phyloP scores from a whole-genome alignment of 1,284 basidiomycete species.

The Microbotryum saponariae region DNA sequence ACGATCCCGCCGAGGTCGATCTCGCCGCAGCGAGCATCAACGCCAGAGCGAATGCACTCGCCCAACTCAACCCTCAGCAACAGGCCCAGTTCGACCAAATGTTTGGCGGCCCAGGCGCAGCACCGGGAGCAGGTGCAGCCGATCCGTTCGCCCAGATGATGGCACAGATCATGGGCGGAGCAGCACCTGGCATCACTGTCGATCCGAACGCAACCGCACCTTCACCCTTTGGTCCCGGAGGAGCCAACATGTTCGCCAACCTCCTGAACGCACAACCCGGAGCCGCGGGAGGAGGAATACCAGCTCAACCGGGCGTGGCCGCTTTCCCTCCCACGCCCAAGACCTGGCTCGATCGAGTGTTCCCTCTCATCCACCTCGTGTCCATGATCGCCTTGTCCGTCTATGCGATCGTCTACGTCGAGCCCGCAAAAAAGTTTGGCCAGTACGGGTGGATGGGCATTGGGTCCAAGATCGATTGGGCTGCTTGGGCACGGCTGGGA shows the following conservation, averaged over 20 bases:
- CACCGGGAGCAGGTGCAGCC: background rate
- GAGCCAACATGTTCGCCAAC: background rate
- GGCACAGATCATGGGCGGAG: conserved; percentile 27
- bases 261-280: background rate
- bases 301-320: conserved; percentile 2
- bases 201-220: background rate
- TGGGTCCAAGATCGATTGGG: conserved; percentile 28
- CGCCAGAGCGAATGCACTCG: background rate
- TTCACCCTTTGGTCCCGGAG: background rate
- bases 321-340: conserved; percentile 30
- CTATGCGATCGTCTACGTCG: conserved; percentile 32
- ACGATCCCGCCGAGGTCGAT: conserved; percentile 36
- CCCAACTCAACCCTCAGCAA: conserved; percentile 2
- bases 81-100: background rate
- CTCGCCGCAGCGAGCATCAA: conserved; percentile 16
- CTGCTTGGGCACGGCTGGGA: conserved; percentile 28
- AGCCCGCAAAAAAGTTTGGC: conserved; percentile 24
- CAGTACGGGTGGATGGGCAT: conserved; percentile 20
- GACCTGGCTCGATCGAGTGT: conserved; percentile 32
- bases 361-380: conserved; percentile 34
- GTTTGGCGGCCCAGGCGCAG: background rate
- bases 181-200: background rate
- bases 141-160: conserved; percentile 33
- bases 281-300: conserved; percentile 3
- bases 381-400: conserved; percentile 33